Percentiles rank a stretch among this genome's conserved stretches.
Conservation (phyloP, 257 asterid species). For the Thymus quinquecostatus region DNA sequence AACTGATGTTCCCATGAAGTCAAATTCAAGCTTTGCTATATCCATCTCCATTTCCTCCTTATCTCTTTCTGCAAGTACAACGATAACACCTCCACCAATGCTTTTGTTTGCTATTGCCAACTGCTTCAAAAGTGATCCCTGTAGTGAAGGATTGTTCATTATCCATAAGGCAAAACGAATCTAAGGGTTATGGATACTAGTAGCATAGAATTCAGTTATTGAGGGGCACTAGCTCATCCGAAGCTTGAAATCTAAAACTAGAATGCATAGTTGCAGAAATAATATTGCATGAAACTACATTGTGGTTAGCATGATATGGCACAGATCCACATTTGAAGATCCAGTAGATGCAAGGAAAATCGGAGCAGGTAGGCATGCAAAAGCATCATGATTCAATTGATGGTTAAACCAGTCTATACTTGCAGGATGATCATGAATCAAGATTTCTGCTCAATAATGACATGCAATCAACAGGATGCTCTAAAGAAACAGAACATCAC, state of each 20-base stretch:
- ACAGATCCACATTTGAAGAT: constrained; percentile 1
- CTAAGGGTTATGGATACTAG: neutral
- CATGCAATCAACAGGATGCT: constrained; percentile 1
- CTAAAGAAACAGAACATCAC: neutral
- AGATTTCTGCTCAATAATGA: constrained; percentile 9
- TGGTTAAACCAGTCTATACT: constrained; percentile 19
- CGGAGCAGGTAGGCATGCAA: constrained; percentile 6
- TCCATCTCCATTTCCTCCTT: constrained; percentile 99
- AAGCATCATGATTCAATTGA: constrained; percentile 3
- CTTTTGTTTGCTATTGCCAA: constrained; percentile 96
- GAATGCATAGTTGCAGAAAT: constrained; percentile 11
- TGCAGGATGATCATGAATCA: constrained; percentile 12
- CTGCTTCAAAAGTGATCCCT: constrained; percentile 98
- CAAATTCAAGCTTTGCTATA: constrained; percentile 89
- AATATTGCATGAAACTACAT: constrained; percentile 16
- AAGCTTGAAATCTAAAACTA: constrained; percentile 17
- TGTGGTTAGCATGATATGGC: constrained; percentile 4
- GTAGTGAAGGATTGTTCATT: constrained; percentile 35
- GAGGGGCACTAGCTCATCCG: constrained; percentile 5
- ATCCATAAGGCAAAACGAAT: constrained; percentile 5
- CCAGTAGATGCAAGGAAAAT: constrained; percentile 12
- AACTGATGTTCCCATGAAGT: constrained; percentile 93
- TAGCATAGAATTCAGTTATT: constrained; percentile 12
- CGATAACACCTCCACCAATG: constrained; percentile 93
- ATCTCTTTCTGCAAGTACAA: constrained; percentile 98